Evolutionary conservation across 345 rosid genomes (phyloP).

Genomic region (Hypericum androsaemum): DNA sequence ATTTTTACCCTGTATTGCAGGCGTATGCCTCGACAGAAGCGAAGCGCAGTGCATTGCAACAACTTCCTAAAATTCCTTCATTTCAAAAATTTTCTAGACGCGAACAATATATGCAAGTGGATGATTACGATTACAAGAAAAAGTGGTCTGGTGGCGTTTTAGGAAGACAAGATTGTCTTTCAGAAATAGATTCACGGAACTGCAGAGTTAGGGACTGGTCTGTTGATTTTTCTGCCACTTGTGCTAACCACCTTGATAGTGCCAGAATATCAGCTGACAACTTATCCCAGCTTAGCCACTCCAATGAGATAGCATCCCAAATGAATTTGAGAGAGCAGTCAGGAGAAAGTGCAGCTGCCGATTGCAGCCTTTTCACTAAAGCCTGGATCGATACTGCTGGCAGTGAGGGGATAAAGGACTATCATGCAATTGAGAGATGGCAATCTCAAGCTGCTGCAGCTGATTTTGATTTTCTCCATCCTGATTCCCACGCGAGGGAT

Average conservation of each 20-base stretch:
- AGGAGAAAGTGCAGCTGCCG: slow-evolving; percentile 84
- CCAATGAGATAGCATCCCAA: slow-evolving; percentile 68
- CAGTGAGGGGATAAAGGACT: slow-evolving; percentile 74
- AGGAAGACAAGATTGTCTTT: slow-evolving; percentile 90
- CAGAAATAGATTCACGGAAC: slow-evolving; percentile 99
- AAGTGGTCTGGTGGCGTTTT: slow-evolving; percentile 79
- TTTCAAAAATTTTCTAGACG: slow-evolving; percentile 93
- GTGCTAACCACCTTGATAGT: slow-evolving; percentile 63
- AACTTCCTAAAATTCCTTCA: slow-evolving; percentile 97
- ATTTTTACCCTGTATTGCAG: slow-evolving; percentile 33
- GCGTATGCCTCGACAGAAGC: slow-evolving; percentile 78
- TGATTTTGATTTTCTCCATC: slow-evolving; percentile 54
- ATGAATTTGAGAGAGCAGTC: slow-evolving; percentile 76
- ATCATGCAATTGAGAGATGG: slow-evolving; percentile 97
- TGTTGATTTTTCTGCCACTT: slow-evolving; percentile 83
- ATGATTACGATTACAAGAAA: slow-evolving; percentile 57
- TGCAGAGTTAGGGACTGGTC: slow-evolving; percentile 99
- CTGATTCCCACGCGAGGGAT: slow-evolving; percentile 48
- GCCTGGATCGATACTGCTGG: slow-evolving; percentile 97
- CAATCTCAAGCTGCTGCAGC: slow-evolving; percentile 99
- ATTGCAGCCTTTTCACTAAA: slow-evolving; percentile 68
- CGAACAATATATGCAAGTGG: slow-evolving; percentile 78
- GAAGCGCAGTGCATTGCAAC: slow-evolving; percentile 39
- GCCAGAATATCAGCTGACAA: slow-evolving; percentile 73
- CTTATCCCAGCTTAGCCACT: slow-evolving; percentile 78